phyloP scores from a whole-genome alignment of 176 grass and related monocot species.

The Musa beccarii region DNA sequence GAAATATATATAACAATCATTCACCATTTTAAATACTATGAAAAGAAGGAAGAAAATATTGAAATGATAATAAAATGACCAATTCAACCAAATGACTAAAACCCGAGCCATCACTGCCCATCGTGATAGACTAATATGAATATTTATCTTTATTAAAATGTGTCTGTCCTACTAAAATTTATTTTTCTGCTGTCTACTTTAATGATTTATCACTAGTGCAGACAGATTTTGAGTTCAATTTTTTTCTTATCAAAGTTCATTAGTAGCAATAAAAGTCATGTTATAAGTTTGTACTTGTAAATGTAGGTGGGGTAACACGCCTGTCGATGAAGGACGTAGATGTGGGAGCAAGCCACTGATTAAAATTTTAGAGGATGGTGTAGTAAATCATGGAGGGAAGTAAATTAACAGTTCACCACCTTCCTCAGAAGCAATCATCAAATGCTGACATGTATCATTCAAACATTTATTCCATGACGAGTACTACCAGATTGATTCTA shows the following conservation, averaged over 20 bases:
- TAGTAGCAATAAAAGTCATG: not conserved
- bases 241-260: not conserved
- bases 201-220: not conserved
- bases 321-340: slow-evolving; percentile 57
- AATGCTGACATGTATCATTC: not conserved
- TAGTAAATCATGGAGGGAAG: not conserved
- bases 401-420: not conserved
- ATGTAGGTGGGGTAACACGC: slow-evolving; percentile 80
- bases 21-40: no score
- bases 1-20: no score
- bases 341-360: slow-evolving; percentile 56
- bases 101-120: no score
- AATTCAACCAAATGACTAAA: no score
- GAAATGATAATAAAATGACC: no score
- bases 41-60: no score
- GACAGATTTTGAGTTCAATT: not conserved
- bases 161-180: no score
- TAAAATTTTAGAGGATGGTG: slow-evolving; percentile 50
- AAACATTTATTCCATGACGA: no score
- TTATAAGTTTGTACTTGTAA: not conserved
- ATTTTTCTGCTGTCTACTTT: no score
- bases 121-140: no score
- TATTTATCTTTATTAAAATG: no score
- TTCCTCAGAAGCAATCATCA: not conserved
- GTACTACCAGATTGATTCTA: no score